These are phyloP conservation scores for Dendrobium chrysotoxum DNA, from an alignment of 106 monocot species.

Conservation along the genomic window DNA sequence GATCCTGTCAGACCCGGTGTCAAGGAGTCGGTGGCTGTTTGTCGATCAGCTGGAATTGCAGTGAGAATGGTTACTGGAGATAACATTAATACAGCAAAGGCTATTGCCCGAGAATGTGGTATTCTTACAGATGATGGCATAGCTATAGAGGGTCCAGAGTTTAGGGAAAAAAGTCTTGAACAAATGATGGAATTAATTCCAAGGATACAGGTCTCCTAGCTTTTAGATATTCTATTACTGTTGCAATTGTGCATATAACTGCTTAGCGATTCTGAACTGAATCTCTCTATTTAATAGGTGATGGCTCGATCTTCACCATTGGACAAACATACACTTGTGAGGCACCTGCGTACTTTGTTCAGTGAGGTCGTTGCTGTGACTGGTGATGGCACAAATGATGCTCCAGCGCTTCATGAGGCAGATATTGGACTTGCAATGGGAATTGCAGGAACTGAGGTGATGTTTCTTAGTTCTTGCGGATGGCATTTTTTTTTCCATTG, in stretches of 20 bases:
- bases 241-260: not conserved
- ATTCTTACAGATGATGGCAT: conserved; percentile 36
- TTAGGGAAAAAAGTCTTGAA: conserved; percentile 32
- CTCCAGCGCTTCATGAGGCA: conserved; percentile 47
- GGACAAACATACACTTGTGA: conserved; percentile 44
- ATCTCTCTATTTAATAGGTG: conserved; percentile 23
- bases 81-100: conserved; percentile 40
- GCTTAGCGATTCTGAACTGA: not conserved
- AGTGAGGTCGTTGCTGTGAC: conserved; percentile 63
- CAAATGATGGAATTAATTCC: conserved; percentile 38
- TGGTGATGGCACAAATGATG: conserved; percentile 64
- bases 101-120: conserved; percentile 43
- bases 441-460: conserved; percentile 61
- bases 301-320: conserved; percentile 56
- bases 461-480: not conserved
- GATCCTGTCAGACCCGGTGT: conserved; percentile 44
- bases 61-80: conserved; percentile 50
- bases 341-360: conserved; percentile 28
- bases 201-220: conserved; percentile 24
- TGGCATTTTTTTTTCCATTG: conserved; percentile 1
- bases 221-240: not conserved
- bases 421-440: conserved; percentile 63
- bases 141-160: conserved; percentile 41
- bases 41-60: conserved; percentile 32
- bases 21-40: conserved; percentile 38